Conservation (phyloP, 176 grass and related monocot species). For the Musa acuminata region DNA sequence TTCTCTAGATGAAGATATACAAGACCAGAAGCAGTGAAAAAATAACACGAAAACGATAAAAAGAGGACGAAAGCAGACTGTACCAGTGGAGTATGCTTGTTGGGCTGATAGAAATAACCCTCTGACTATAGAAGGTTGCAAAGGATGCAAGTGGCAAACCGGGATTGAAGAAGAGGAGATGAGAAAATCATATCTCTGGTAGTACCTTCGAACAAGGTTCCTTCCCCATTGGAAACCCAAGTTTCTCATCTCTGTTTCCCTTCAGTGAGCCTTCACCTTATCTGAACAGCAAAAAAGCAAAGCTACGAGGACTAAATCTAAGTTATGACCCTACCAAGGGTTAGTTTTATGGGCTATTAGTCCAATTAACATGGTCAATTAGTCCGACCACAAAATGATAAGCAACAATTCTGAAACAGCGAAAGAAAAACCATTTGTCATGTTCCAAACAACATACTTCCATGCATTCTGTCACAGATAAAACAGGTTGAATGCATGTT, state of each 20-base stretch:
- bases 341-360: not conserved
- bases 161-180: not conserved
- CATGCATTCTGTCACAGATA: not conserved
- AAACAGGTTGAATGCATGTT: too few relatives aligned
- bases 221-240: not conserved
- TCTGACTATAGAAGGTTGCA: not conserved
- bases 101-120: not conserved
- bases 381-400: not conserved
- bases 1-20: not conserved
- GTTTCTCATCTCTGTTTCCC: not conserved
- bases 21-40: not conserved
- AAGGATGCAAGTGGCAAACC: not conserved
- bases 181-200: not conserved
- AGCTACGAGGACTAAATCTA: not conserved
- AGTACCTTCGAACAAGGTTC: not conserved
- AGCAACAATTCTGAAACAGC: not conserved
- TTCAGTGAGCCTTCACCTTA: not conserved
- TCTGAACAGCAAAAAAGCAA: not conserved
- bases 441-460: not conserved
- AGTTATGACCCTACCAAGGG: not conserved
- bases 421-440: not conserved
- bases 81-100: not conserved
- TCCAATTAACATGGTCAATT: not conserved
- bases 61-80: not conserved
- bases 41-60: not conserved